Evolutionary conservation across 2,329 filamentous ascomycete species (phyloP).

Genomic region (Ophiostoma tasmaniense): DNA sequence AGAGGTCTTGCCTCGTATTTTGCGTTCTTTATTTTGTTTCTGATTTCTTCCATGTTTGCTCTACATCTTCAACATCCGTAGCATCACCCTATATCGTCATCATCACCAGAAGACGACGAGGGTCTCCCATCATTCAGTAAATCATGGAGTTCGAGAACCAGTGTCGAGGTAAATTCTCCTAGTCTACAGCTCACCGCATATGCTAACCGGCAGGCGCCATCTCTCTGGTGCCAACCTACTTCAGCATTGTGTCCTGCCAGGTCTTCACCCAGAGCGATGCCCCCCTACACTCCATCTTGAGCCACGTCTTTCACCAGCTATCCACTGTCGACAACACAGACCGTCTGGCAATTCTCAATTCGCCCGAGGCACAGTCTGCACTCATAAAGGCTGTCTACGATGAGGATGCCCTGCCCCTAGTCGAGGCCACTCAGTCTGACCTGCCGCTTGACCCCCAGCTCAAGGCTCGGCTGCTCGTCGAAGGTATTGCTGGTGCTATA

Average conservation of each 20-base stretch:
- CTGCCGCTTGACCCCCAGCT: conserved; percentile 27
- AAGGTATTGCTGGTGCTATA: conserved; percentile 31
- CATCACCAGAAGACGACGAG: neutral
- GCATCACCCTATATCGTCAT: neutral
- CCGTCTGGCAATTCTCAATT: conserved; percentile 20
- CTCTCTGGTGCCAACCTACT: conserved; percentile 24
- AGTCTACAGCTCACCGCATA: neutral
- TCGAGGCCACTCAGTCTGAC: conserved; percentile 25
- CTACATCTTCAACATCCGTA: neutral
- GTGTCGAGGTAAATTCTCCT: neutral
- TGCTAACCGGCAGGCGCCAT: conserved; percentile 24
- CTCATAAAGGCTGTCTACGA: conserved; percentile 30
- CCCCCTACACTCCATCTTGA: conserved; percentile 25
- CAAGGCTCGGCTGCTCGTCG: conserved; percentile 29
- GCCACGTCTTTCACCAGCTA: conserved; percentile 23
- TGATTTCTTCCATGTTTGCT: neutral
- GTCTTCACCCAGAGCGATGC: conserved; percentile 25
- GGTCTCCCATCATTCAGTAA: neutral
- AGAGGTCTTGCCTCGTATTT: neutral
- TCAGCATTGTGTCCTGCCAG: conserved; percentile 25
- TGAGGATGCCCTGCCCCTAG: conserved; percentile 27
- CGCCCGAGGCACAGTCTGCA: conserved; percentile 21
- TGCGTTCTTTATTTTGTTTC: neutral
- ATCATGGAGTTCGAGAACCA: neutral
- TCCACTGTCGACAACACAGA: conserved; percentile 17